These are phyloP conservation scores for Fusarium mexicanum DNA, from an alignment of 2,329 filamentous ascomycete species.

Conservation along the genomic window DNA sequence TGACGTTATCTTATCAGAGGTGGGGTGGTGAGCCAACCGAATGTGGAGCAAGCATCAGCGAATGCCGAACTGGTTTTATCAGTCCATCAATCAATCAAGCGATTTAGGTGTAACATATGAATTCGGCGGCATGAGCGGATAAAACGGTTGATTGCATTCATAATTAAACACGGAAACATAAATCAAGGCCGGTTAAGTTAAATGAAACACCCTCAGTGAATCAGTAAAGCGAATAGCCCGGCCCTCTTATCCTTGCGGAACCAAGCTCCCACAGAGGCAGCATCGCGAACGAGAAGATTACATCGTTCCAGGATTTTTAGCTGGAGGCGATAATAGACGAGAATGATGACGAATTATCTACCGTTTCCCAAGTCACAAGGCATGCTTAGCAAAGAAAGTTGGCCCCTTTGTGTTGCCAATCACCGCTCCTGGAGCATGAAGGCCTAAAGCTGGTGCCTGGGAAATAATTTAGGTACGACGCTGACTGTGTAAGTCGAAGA, in stretches of 20 bases:
- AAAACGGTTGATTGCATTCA: neutral
- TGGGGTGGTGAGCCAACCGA: conserved; percentile 7
- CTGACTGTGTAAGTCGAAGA: conserved; percentile 35
- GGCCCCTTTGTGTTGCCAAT: conserved; percentile 31
- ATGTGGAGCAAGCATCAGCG: conserved; percentile 13
- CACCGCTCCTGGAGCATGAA: conserved; percentile 11
- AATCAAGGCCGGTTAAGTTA: neutral
- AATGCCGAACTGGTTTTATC: neutral
- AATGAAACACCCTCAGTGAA: neutral
- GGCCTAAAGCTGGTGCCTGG: conserved; percentile 33
- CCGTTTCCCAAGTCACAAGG: conserved; percentile 29
- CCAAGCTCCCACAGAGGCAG: conserved; percentile 2
- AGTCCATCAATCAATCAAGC: neutral
- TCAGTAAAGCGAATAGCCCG: neutral
- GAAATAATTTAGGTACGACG: conserved; percentile 18
- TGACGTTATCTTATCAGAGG: conserved; percentile 4
- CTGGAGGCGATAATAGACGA: conserved; percentile 12
- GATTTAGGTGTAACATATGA: neutral
- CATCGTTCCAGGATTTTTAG: neutral
- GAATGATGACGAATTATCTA: conserved; percentile 33
- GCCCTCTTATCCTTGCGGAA: neutral
- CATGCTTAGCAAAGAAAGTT: conserved; percentile 12
- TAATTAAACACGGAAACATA: neutral
- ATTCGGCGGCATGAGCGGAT: neutral
- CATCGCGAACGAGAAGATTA: neutral